These are phyloP conservation scores for Capsella bursapastoris DNA, from an alignment of 345 rosid genomes.

Conservation along the genomic window DNA sequence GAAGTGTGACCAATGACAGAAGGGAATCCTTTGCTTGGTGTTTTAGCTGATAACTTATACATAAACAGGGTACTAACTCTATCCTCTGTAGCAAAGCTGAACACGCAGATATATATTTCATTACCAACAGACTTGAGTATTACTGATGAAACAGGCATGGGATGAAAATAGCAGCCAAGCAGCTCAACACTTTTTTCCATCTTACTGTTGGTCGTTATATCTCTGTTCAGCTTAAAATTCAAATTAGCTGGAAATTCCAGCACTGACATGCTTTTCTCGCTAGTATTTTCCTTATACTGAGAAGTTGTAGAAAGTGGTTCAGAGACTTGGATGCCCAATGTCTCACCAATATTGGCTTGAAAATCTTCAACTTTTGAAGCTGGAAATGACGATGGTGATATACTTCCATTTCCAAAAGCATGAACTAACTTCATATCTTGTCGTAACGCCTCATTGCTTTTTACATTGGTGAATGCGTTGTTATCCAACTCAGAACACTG, in stretches of 20 bases:
- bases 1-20: slow-evolving; percentile 69
- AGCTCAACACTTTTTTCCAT: slow-evolving; percentile 54
- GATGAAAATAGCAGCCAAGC: slow-evolving; percentile 84
- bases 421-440: slow-evolving; percentile 35
- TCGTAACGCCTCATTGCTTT: slow-evolving; percentile 27
- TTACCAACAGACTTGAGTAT: slow-evolving; percentile 53
- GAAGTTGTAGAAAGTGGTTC: slow-evolving; percentile 43
- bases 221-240: slow-evolving; percentile 45
- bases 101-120: slow-evolving; percentile 64
- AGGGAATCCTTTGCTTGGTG: slow-evolving; percentile 66
- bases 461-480: slow-evolving; percentile 34
- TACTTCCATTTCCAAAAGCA: slow-evolving; percentile 38
- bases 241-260: slow-evolving; percentile 44
- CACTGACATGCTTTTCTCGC: slow-evolving; percentile 36
- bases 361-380: slow-evolving; percentile 42
- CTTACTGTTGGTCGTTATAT: slow-evolving; percentile 52
- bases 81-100: slow-evolving; percentile 58
- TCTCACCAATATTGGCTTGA: slow-evolving; percentile 39
- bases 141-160: slow-evolving; percentile 61
- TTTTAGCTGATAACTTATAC: slow-evolving; percentile 63
- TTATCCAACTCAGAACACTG: slow-evolving; percentile 30
- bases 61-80: slow-evolving; percentile 58
- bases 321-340: slow-evolving; percentile 39
- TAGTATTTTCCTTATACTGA: slow-evolving; percentile 33
- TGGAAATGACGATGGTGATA: slow-evolving; percentile 38